Evolutionary conservation across 202 grass and related monocot genomes (phyloP).

Genomic region (Panicum hallii): DNA sequence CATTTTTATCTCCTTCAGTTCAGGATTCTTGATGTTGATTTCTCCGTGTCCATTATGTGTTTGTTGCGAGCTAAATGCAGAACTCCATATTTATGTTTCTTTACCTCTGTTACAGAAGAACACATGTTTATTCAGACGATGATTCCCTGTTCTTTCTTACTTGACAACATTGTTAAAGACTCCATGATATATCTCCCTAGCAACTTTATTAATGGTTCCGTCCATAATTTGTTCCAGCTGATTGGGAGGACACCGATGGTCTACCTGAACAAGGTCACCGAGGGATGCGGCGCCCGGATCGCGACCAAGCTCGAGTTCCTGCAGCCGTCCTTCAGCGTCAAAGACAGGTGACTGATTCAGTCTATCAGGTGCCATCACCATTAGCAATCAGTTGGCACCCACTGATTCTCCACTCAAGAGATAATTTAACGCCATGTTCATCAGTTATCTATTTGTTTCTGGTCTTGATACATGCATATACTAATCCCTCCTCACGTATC

Average conservation of each 20-base stretch:
- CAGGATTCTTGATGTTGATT: neutral
- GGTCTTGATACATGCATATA: neutral
- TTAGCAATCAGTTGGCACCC: neutral
- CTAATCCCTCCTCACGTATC: conserved; percentile 2
- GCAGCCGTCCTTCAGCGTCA: conserved; percentile 93
- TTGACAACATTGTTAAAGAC: neutral
- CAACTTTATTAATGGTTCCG: neutral
- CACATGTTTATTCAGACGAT: neutral
- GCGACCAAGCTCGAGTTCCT: conserved; percentile 91
- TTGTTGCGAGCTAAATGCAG: neutral
- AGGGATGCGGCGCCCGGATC: conserved; percentile 77
- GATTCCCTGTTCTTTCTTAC: too few relatives aligned
- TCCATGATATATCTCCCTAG: neutral
- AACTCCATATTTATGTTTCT: neutral
- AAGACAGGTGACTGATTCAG: conserved; percentile 71
- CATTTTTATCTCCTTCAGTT: neutral
- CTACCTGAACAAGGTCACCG: conserved; percentile 93
- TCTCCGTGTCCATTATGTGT: neutral
- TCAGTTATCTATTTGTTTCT: neutral
- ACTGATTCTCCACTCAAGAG: too few relatives aligned
- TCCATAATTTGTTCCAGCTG: conserved; percentile 48
- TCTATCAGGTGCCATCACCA: neutral
- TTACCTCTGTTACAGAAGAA: neutral
- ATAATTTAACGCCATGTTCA: too few relatives aligned
- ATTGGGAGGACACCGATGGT: conserved; percentile 88